phyloP scores from a whole-genome alignment of 176 grass and related monocot genomes.

The Aegilops longissima region DNA sequence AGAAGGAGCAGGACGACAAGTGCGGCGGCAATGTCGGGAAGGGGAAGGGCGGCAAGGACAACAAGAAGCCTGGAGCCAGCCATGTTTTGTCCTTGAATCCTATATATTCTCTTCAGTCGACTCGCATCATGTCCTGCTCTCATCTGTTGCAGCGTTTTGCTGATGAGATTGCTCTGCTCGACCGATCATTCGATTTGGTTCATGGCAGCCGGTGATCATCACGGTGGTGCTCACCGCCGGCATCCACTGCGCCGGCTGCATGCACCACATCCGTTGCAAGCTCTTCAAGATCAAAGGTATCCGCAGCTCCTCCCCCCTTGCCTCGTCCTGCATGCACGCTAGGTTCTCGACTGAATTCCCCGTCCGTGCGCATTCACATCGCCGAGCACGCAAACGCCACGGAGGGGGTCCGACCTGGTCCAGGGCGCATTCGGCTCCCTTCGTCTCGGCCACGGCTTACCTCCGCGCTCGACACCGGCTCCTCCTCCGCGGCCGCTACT shows the following conservation, averaged over 20 bases:
- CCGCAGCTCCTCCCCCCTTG: too few species aligned
- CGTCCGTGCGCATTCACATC: too few species aligned
- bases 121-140: neutral
- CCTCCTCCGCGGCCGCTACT: constrained; percentile 32
- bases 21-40: neutral
- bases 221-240: constrained; percentile 58
- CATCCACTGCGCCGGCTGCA: too few species aligned
- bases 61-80: constrained; percentile 39
- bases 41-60: constrained; percentile 38
- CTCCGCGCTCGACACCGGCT: constrained; percentile 41
- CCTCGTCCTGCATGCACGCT: too few species aligned
- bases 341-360: too few species aligned
- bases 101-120: neutral
- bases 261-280: too few species aligned
- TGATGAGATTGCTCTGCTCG: neutral
- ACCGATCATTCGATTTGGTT: neutral
- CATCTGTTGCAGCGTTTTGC: neutral
- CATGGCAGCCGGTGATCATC: constrained; percentile 36
- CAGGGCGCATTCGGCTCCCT: constrained; percentile 39
- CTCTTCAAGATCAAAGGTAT: too few species aligned
- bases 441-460: constrained; percentile 67
- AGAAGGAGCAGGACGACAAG: neutral
- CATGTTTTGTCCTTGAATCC: neutral
- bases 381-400: constrained; percentile 4
- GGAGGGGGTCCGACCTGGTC: accelerated